Evolutionary conservation across 805 yeast species (phyloP).

Genomic region (Zygosaccharomyces siamensis): DNA sequence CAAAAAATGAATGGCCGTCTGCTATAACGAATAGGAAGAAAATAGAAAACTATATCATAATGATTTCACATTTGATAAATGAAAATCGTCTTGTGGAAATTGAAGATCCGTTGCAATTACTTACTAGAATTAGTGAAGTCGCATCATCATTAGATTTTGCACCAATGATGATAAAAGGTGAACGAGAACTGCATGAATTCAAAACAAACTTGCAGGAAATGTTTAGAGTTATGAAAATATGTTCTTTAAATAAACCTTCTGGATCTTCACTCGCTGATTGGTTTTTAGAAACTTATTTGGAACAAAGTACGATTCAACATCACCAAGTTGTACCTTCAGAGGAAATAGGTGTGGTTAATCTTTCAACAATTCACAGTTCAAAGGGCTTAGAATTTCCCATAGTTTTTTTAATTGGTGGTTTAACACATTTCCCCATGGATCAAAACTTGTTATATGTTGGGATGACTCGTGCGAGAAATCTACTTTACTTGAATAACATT

Average conservation of each 20-base stretch:
- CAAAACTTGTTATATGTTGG: conserved; percentile 57
- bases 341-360: conserved; percentile 37
- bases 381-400: conserved; percentile 73
- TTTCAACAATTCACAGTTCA: conserved; percentile 69
- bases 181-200: conserved; percentile 27
- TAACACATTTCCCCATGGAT: conserved; percentile 24
- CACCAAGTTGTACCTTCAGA: background rate
- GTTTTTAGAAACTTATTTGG: conserved; percentile 34
- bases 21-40: conserved; percentile 21
- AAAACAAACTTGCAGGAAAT: conserved; percentile 35
- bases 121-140: conserved; percentile 34
- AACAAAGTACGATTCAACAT: conserved; percentile 19
- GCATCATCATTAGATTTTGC: conserved; percentile 35
- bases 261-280: conserved; percentile 27
- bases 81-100: conserved; percentile 1
- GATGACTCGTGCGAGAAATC: conserved; percentile 52
- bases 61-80: conserved; percentile 18
- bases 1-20: conserved; percentile 16
- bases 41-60: conserved; percentile 28
- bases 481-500: conserved; percentile 32
- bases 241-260: conserved; percentile 24
- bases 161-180: conserved; percentile 16
- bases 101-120: conserved; percentile 36
- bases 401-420: conserved; percentile 45
- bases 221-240: conserved; percentile 34